Evolutionary conservation across 192 early-diverging fungal species (phyloP).

Genomic region (Mortierella claussenii): DNA sequence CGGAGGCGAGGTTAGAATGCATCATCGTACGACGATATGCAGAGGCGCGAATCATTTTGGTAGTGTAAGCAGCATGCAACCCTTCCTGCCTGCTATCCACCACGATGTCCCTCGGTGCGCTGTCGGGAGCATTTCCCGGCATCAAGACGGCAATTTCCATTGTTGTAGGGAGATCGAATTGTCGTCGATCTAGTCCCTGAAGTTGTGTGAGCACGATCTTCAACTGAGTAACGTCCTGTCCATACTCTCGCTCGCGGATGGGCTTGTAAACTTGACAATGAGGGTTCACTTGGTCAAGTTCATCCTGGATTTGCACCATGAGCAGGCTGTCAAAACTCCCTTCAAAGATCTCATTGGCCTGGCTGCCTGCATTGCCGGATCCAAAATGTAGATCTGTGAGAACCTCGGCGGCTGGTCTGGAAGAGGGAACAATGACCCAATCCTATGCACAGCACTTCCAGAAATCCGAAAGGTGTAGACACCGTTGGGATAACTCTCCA

Average conservation of each 20-base stretch:
- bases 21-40: too few relatives aligned
- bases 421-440: not conserved
- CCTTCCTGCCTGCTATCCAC: too few relatives aligned
- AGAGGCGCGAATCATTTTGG: too few relatives aligned
- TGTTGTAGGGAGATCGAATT: too few relatives aligned
- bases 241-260: not conserved
- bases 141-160: too few relatives aligned
- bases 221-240: not conserved
- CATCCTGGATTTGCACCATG: not conserved
- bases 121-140: too few relatives aligned
- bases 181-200: too few relatives aligned
- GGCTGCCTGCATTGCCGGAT: not conserved
- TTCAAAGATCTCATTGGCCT: not conserved
- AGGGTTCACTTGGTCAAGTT: not conserved
- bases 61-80: too few relatives aligned
- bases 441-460: not conserved
- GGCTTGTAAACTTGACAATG: not conserved
- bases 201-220: not conserved
- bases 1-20: too few relatives aligned
- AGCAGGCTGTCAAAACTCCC: not conserved
- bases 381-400: not conserved
- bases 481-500: too few relatives aligned
- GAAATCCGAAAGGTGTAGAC: too few relatives aligned
- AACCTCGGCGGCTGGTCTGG: not conserved
- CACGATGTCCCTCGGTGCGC: too few relatives aligned